These are phyloP conservation scores for Trichoderma lentiforme DNA, from an alignment of 2,329 filamentous ascomycete genomes.

Conservation along the genomic window DNA sequence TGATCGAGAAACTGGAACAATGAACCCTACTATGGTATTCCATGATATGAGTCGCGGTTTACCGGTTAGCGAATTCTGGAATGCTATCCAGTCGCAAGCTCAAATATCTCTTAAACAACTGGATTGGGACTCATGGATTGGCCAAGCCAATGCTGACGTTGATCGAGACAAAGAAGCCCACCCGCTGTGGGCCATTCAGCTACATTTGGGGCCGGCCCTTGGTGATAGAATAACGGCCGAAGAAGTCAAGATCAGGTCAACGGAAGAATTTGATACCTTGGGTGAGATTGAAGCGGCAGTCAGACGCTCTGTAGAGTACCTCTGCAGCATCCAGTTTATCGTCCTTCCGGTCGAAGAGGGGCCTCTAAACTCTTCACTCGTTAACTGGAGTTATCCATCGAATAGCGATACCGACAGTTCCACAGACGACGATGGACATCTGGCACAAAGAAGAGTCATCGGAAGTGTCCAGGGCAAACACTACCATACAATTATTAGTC, in stretches of 20 bases:
- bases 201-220: neutral
- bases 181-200: neutral
- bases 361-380: neutral
- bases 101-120: neutral
- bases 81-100: neutral
- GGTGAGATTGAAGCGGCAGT: neutral
- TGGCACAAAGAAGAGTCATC: neutral
- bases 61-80: neutral
- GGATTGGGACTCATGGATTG: neutral
- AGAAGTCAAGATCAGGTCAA: neutral
- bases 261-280: neutral
- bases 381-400: neutral
- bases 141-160: neutral
- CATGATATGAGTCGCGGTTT: neutral
- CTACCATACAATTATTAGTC: neutral
- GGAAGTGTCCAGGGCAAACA: neutral
- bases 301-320: neutral
- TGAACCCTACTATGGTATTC: neutral
- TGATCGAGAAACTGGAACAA: neutral
- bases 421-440: neutral
- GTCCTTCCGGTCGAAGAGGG: neutral
- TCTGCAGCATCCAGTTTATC: neutral
- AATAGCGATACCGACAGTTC: neutral
- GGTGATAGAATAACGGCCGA: neutral
- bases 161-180: neutral